phyloP scores from a whole-genome alignment of 805 yeast genomes.

The Phaffomyces opuntiae region DNA sequence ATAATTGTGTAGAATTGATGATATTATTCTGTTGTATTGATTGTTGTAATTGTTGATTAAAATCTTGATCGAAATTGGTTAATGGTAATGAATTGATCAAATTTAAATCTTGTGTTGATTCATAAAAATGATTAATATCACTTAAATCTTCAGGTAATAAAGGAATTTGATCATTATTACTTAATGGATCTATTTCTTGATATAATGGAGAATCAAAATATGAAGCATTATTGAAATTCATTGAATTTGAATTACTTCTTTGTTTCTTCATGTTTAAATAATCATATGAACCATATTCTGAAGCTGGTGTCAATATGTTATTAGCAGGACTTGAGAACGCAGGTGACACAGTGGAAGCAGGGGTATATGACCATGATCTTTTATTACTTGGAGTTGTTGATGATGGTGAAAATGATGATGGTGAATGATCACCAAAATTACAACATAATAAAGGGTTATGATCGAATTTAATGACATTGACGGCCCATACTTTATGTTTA shows the following conservation, averaged over 20 bases:
- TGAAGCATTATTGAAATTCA: background rate
- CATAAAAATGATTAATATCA: conserved; percentile 13
- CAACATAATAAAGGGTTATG: conserved; percentile 19
- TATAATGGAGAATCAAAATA: conserved; percentile 16
- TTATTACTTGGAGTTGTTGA: conserved; percentile 12
- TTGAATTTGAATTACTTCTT: conserved; percentile 5
- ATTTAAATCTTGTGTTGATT: conserved; percentile 4
- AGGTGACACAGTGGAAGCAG: conserved; percentile 16
- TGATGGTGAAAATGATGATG: conserved; percentile 6
- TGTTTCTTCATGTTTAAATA: conserved; percentile 6
- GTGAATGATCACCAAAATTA: conserved; percentile 17
- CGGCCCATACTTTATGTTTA: conserved; percentile 20
- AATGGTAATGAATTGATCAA: conserved; percentile 3
- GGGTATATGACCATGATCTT: conserved; percentile 21
- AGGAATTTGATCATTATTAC: background rate
- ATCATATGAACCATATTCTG: conserved; percentile 5
- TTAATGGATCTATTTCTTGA: conserved; percentile 16
- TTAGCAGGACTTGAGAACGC: conserved; percentile 14
- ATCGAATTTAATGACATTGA: conserved; percentile 20
- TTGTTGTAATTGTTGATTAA: background rate
- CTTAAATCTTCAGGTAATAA: conserved; percentile 15
- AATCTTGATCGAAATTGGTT: conserved; percentile 3
- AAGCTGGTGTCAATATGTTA: conserved; percentile 8
- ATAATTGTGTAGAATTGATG: no score
- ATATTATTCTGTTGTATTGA: background rate